Percentiles rank a stretch among this genome's conserved stretches.
phyloP scores from a whole-genome alignment of 495 filamentous ascomycete genomes.

The Penicillium pancosmium region DNA sequence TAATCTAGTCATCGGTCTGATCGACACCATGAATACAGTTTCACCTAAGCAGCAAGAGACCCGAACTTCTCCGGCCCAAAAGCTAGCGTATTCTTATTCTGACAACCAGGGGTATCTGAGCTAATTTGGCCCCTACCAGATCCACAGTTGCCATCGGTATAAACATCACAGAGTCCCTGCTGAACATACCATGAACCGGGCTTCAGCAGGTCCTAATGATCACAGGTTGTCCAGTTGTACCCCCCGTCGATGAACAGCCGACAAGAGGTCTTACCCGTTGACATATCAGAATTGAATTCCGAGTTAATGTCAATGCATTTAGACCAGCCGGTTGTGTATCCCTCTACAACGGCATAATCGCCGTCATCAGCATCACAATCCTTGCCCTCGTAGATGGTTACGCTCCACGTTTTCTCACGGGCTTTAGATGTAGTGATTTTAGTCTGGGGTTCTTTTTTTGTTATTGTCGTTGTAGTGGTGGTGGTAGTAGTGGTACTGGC shows the following conservation, averaged over 20 bases:
- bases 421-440: background rate
- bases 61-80: no score
- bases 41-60: no score
- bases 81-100: no score
- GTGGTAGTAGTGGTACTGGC: background rate
- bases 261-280: constrained; percentile 3
- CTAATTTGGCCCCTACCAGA: background rate
- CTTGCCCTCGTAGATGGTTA: constrained; percentile 4
- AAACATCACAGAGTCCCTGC: background rate
- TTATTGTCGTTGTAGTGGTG: background rate
- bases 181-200: constrained; percentile 5
- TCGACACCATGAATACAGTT: no score
- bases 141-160: background rate
- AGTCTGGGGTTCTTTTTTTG: background rate
- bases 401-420: background rate
- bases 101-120: no score
- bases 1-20: no score
- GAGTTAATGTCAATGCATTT: constrained; percentile 8
- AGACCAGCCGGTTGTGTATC: constrained; percentile 1
- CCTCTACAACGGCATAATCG: constrained; percentile 5
- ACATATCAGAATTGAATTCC: background rate
- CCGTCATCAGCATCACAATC: background rate
- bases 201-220: background rate
- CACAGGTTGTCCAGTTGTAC: background rate
- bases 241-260: constrained; percentile 8